Base-by-base conservation (phyloP, 2,329 filamentous ascomycete genomes). In the Aureobasidium sp. region DNA sequence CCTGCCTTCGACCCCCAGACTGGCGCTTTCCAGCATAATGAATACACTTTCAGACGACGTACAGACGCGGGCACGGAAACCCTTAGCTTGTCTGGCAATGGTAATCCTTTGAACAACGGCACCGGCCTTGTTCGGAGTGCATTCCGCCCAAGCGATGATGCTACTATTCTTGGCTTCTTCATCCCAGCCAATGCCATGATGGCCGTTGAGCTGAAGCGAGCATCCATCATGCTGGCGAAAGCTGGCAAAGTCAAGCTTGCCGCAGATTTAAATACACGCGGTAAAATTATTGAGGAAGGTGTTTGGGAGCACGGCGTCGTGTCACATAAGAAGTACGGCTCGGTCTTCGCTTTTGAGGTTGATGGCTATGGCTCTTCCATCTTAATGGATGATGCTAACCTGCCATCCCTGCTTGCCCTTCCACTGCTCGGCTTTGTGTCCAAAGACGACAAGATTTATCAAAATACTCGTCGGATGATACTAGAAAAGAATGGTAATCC, bases 171-270 rank as follows among this genome's bases (percentile, higher is more conserved):
- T 3, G 92, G 92, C 48, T 99, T 91, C 79, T 90, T 96, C 72
- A 96, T 99, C 67, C 94, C 94, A 0, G 87, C 90, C 41, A 99
- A 99, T 71, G 94, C 94, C 27, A 93, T 96, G 87, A 96, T 99
- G 82, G 87, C 91, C 2, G 89, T 93, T 0, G 91, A 99, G 74
- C 80, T 99, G 29, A 84, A 86, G 66, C 86, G 89, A 46, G 86
- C 89, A 0, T 86, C 90, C 0, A 78, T 80, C 6, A 80, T 95
- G 23, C 82, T 97, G n/a, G 77, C 78, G 58, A 78, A 79, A 6
- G 84, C 80, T 1, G 83, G 82, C 1, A 83, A 88, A 52, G 72
- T 79, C 3, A 74, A 76, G 1, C 74, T 84, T 0, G 79, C 79
- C 3, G 68, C 75, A 2, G 72, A 78, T 23, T 73, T 86, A 0